Evolutionary conservation across 495 filamentous ascomycete genomes (phyloP), one percentile per base, ranked within the genome.

Genomic region (Hypoxylon cercidicola): DNA sequence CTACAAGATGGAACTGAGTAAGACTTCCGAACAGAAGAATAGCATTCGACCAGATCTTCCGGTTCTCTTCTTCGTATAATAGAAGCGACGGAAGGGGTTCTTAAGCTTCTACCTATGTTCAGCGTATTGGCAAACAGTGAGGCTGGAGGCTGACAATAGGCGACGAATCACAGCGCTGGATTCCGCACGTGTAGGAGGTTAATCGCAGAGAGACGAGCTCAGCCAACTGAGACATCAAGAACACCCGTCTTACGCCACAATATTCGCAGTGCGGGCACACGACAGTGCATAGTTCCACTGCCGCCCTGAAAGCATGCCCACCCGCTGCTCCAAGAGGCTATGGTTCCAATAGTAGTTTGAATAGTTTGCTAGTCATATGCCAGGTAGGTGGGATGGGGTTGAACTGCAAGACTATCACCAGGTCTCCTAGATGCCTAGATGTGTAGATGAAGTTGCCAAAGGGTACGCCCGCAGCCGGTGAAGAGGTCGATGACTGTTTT

Each of bases 171-270:
- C 50, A 63, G 20, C 49, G 55, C 53, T 3, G 35, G 55, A 68
- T 71, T 50, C 32, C 62, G 64, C 71, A 73, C 71, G 71, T 73
- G 71, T 71, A 61, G 45, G 45, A 34, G 43, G 58, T 67, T 50
- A 68, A 60, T 63, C 59, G 65, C 55, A 44, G 65, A 68, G 60
- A 68, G 48, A 18, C 6, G 34, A 68, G 59, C 53, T 64, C 34
- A 40, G 37, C 18, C 35, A 61, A 61, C 35, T 64, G 45, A 62
- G 58, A 69, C 65, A 63, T 68, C 65, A 2, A n/a, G 37, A 39
- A 43, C 47, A 60, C 20, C 25, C 25, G n/a, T n/a, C n/a, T 34
- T 13, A 60, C 46, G 65, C 65, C 60, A 68, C 65, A 46, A 55
- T 32, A 2, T 5, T 55, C 40, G 15, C 10, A 10, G 13, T 6